These are phyloP conservation scores for Knufia fluminis DNA, from an alignment of 2,329 filamentous ascomycete species.

Conservation along the genomic window DNA sequence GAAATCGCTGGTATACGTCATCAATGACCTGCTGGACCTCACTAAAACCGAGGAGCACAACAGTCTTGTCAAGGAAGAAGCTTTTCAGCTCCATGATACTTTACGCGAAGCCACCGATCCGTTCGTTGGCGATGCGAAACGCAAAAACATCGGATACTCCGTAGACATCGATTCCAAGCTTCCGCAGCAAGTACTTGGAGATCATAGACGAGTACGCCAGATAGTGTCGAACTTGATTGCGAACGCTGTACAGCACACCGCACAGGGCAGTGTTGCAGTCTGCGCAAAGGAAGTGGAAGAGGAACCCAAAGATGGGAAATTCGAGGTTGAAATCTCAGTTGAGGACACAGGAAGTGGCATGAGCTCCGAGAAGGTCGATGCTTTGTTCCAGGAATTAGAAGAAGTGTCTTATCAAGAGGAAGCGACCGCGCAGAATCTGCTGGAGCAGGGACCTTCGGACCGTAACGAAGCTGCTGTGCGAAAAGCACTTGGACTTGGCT, in stretches of 20 bases:
- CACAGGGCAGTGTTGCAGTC: constrained; percentile 56
- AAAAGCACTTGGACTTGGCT: constrained; percentile 62
- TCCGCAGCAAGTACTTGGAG: constrained; percentile 64
- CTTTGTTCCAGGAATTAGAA: constrained; percentile 52
- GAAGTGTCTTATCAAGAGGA: constrained; percentile 56
- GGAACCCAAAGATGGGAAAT: constrained; percentile 43
- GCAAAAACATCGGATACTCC: constrained; percentile 65
- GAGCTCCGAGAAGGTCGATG: constrained; percentile 47
- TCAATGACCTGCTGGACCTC: constrained; percentile 81
- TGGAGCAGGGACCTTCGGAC: constrained; percentile 37
- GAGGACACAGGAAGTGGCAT: constrained; percentile 66
- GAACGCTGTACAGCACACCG: constrained; percentile 75
- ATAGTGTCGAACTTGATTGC: constrained; percentile 73
- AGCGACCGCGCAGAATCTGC: constrained; percentile 52
- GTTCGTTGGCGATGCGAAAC: constrained; percentile 62
- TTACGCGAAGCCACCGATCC: constrained; percentile 68
- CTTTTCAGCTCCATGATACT: constrained; percentile 62
- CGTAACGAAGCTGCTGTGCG: constrained; percentile 29
- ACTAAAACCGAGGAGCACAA: constrained; percentile 82
- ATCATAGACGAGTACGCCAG: constrained; percentile 71
- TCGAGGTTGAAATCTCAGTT: constrained; percentile 63
- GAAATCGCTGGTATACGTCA: constrained; percentile 86
- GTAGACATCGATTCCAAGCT: constrained; percentile 59
- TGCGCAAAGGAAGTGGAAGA: constrained; percentile 52
- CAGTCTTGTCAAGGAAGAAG: constrained; percentile 67